Conservation (phyloP, 2,329 filamentous ascomycete genomes). For the Sclerotinia glacialis region DNA sequence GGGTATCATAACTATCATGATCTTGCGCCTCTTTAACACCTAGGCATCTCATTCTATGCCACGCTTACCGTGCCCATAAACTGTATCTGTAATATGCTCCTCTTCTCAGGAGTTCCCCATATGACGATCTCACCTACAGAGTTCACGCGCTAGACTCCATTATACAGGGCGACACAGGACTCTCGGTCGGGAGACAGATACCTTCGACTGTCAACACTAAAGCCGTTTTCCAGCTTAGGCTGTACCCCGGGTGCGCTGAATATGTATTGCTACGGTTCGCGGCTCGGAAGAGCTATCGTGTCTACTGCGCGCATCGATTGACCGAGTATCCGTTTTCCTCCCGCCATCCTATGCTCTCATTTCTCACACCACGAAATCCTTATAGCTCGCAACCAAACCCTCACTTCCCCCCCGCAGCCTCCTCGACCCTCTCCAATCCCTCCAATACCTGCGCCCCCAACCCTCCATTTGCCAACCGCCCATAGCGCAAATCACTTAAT, state of each 20-base stretch:
- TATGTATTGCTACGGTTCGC: too few relatives aligned
- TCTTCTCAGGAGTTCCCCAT: background rate
- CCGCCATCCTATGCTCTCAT: too few relatives aligned
- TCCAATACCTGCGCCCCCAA: slow-evolving; percentile 65
- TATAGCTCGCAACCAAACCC: background rate
- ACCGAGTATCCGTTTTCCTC: background rate
- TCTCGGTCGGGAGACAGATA: too few relatives aligned
- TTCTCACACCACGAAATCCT: background rate
- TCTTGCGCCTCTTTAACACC: slow-evolving; percentile 13
- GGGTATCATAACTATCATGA: slow-evolving; percentile 31
- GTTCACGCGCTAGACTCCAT: background rate
- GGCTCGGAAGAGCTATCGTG: background rate
- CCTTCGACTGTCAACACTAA: background rate
- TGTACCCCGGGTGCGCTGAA: background rate
- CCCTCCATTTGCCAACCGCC: slow-evolving; percentile 64
- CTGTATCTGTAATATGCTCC: background rate
- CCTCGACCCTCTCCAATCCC: slow-evolving; percentile 60
- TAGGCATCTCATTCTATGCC: background rate
- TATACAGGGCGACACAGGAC: background rate
- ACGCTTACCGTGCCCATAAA: background rate
- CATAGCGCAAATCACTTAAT: slow-evolving; percentile 80
- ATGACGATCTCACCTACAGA: background rate
- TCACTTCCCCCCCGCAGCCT: background rate
- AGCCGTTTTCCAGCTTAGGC: background rate
- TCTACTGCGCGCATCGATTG: background rate